phyloP scores from a whole-genome alignment of 306 rosid genomes.

The Begonia peltatifolia region DNA sequence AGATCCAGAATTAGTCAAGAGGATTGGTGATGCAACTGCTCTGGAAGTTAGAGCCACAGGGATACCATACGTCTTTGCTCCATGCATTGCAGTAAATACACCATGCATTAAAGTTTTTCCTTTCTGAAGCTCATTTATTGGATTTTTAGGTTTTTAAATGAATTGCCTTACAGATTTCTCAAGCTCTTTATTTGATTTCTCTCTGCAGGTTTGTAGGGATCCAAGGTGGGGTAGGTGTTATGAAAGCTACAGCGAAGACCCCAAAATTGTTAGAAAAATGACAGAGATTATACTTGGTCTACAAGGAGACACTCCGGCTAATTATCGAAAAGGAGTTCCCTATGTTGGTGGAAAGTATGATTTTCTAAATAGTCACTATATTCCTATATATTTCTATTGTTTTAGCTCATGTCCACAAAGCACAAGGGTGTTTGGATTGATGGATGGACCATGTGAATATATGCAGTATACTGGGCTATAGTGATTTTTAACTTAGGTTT shows the following conservation, averaged over 20 bases:
- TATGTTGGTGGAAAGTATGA: conserved; percentile 80
- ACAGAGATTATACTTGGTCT: conserved; percentile 73
- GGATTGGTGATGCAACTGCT: conserved; percentile 90
- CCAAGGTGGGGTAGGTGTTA: conserved; percentile 99
- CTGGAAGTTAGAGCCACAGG: conserved; percentile 93
- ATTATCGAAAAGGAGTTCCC: conserved; percentile 55
- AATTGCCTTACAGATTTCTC: conserved; percentile 1
- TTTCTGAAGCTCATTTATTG: conserved; percentile 4
- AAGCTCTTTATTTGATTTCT: conserved; percentile 14
- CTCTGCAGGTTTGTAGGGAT: conserved; percentile 79
- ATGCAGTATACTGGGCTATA: too few relatives aligned
- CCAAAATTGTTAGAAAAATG: conserved; percentile 64
- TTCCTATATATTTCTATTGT: too few relatives aligned
- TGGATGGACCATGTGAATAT: too few relatives aligned
- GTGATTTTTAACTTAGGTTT: too few relatives aligned
- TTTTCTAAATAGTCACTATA: conserved; percentile 6
- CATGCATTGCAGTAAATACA: conserved; percentile 76
- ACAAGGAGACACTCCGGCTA: conserved; percentile 65
- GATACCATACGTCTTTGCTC: conserved; percentile 83
- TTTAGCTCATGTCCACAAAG: too few relatives aligned
- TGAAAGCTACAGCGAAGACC: conserved; percentile 96
- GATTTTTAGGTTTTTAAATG: neutral
- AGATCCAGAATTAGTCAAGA: conserved; percentile 50
- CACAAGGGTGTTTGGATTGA: too few relatives aligned
- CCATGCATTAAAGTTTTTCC: neutral